Percentiles rank a stretch among this genome's conserved stretches.
Evolutionary conservation across 176 grass and related monocot species (phyloP).

Genomic region (Puccinellia tenuiflora): DNA sequence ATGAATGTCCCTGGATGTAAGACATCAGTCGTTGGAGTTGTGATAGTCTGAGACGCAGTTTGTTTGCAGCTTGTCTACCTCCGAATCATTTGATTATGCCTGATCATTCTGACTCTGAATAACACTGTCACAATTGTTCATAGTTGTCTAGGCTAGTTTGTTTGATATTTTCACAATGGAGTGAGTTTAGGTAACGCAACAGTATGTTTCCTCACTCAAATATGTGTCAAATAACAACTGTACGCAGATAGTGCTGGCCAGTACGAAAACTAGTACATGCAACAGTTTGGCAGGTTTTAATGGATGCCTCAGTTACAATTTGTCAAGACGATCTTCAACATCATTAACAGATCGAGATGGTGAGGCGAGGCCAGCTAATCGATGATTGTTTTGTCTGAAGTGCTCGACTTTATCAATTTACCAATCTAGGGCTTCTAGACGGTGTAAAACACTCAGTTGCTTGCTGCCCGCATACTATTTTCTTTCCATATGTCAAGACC

Average conservation of each 20-base stretch:
- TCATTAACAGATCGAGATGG: not conserved
- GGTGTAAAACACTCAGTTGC: not conserved
- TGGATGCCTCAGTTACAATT: not conserved
- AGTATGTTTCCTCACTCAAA: not conserved
- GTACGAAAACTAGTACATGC: not conserved
- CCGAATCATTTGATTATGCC: not conserved
- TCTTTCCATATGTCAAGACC: not conserved
- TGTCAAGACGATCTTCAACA: not conserved
- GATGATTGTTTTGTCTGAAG: not conserved
- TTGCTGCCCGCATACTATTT: not conserved
- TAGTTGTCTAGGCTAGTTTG: not conserved
- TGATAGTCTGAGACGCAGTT: not conserved
- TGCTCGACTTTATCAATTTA: not conserved
- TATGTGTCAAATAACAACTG: not conserved
- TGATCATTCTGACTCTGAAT: not conserved
- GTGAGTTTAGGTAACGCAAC: not conserved
- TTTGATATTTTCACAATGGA: not conserved
- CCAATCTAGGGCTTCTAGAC: not conserved
- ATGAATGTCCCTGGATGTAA: not conserved
- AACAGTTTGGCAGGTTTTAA: not conserved
- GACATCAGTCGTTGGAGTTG: not conserved
- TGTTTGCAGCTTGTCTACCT: not conserved
- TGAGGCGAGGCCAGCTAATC: not conserved
- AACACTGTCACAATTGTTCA: not conserved
- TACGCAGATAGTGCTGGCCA: not conserved